These are phyloP conservation scores for Ramaria sp. DNA, from an alignment of 768 basidiomycete genomes.

Conservation along the genomic window DNA sequence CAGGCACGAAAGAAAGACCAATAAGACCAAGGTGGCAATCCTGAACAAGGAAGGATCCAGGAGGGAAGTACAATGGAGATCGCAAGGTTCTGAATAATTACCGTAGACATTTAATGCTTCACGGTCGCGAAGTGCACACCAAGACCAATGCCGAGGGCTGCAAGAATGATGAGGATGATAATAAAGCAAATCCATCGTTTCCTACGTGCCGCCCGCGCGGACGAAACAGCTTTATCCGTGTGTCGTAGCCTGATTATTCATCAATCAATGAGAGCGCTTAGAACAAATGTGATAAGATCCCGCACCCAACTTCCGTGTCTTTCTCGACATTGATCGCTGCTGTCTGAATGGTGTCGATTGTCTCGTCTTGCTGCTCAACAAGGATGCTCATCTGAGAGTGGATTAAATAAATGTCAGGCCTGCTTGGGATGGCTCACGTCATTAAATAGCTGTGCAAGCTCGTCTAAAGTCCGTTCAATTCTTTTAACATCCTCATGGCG, in stretches of 20 bases:
- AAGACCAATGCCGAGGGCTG: conserved; percentile 19
- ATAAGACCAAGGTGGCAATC: too few species aligned
- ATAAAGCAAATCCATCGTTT: conserved; percentile 35
- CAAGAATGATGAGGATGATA: conserved; percentile 19
- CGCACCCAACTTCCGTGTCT: conserved; percentile 66
- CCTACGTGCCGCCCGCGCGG: conserved; percentile 27
- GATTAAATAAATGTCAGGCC: background rate
- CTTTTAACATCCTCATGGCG: conserved; percentile 37
- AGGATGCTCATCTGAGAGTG: conserved; percentile 58
- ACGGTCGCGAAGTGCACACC: conserved; percentile 3
- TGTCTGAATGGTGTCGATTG: conserved; percentile 50
- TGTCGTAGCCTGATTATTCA: conserved; percentile 22
- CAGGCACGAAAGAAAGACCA: too few species aligned
- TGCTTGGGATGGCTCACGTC: conserved; percentile 6
- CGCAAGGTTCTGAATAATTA: too few species aligned
- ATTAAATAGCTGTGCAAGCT: conserved; percentile 29
- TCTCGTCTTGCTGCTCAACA: conserved; percentile 72
- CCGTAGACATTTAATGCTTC: too few species aligned
- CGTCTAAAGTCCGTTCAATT: conserved; percentile 36
- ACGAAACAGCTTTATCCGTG: conserved; percentile 29
- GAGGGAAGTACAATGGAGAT: too few species aligned
- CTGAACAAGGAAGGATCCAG: too few species aligned
- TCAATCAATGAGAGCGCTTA: background rate
- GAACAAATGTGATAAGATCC: background rate
- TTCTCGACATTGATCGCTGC: conserved; percentile 51